phyloP scores from a whole-genome alignment of 2,329 filamentous ascomycete species.

The Aspergillus carbonarius region DNA sequence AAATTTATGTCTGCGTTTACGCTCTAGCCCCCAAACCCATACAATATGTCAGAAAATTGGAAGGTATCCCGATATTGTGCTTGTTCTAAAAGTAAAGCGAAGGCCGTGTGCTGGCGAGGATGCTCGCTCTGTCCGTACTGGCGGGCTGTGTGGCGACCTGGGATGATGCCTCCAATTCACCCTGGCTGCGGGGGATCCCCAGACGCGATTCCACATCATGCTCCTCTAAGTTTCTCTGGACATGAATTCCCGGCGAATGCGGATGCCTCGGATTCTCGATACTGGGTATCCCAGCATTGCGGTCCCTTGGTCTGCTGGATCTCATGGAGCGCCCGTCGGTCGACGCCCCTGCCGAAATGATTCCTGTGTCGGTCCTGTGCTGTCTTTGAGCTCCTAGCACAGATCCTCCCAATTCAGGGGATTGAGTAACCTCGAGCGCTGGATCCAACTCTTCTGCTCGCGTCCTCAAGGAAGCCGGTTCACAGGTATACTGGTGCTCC shows the following conservation, averaged over 20 bases:
- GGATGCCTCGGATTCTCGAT: not conserved
- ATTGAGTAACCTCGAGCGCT: not conserved
- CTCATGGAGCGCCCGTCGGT: too few relatives aligned
- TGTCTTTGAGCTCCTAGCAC: too few relatives aligned
- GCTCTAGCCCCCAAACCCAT: too few relatives aligned
- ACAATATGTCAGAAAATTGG: too few relatives aligned
- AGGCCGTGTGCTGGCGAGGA: not conserved
- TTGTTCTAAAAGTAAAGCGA: not conserved
- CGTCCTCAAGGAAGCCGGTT: not conserved
- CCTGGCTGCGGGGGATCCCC: not conserved
- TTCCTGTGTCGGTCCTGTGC: too few relatives aligned
- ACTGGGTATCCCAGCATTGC: too few relatives aligned
- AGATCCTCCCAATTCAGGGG: not conserved
- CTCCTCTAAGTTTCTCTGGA: not conserved
- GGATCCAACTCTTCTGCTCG: not conserved
- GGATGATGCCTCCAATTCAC: not conserved
- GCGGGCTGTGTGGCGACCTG: not conserved
- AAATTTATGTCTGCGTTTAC: too few relatives aligned
- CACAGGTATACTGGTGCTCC: not conserved
- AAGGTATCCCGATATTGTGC: too few relatives aligned
- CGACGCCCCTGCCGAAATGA: too few relatives aligned
- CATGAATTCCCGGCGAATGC: too few relatives aligned
- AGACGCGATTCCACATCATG: not conserved
- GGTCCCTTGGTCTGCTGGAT: too few relatives aligned
- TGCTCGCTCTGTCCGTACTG: not conserved